Evolutionary conservation across 306 rosid genomes (phyloP).

Genomic region (Castanea crenata): DNA sequence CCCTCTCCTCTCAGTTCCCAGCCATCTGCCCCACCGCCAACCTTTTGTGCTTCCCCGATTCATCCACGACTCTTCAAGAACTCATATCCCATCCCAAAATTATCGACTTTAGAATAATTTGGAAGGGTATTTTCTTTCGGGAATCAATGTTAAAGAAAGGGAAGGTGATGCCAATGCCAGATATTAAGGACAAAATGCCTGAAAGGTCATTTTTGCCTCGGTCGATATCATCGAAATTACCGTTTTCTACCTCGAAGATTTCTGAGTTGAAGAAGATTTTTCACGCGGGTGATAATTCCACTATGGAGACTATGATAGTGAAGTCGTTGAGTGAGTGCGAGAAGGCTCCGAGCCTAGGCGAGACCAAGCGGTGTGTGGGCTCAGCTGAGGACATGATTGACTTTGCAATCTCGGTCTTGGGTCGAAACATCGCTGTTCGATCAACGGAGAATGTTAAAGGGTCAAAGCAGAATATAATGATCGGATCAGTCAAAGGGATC

Average conservation of each 20-base stretch:
- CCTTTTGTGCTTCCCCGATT: conserved; percentile 71
- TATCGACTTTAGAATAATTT: too few species aligned
- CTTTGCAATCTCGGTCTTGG: too few species aligned
- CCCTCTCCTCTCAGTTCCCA: too few species aligned
- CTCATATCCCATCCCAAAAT: too few species aligned
- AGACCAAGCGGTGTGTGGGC: conserved; percentile 84
- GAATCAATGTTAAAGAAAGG: conserved; percentile 76
- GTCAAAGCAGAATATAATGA: too few species aligned
- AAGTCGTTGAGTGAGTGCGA: conserved; percentile 72
- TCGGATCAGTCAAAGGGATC: too few species aligned
- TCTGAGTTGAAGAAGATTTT: conserved; percentile 55
- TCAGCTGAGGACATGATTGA: conserved; percentile 55
- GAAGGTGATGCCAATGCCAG: conserved; percentile 80
- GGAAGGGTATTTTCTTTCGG: conserved; percentile 81
- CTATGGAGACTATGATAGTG: conserved; percentile 71
- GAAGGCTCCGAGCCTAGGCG: conserved; percentile 62
- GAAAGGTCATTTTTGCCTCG: conserved; percentile 92
- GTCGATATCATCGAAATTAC: conserved; percentile 61
- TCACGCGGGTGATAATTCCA: conserved; percentile 68
- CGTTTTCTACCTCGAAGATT: conserved; percentile 64
- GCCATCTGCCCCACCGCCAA: conserved; percentile 66
- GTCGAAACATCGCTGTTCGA: too few species aligned
- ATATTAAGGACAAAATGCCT: conserved; percentile 80
- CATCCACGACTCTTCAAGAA: conserved; percentile 14
- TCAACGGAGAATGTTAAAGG: too few species aligned